Base-by-base conservation (phyloP, 768 basidiomycete genomes). In the Neoboletus magnificus region DNA sequence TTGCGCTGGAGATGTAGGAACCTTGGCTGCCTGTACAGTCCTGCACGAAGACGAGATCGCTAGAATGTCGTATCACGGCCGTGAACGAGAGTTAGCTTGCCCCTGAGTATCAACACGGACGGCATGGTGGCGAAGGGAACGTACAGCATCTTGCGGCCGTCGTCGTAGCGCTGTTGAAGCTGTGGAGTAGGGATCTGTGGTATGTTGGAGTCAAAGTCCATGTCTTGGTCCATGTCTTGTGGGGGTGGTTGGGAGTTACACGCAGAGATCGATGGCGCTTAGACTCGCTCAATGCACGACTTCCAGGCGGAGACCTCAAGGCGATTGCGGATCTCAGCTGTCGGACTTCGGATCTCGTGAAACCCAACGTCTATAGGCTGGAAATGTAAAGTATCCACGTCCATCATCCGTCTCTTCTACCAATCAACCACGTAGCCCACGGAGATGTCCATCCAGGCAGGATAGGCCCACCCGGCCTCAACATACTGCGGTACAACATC, bases 11-110 rank as follows among this genome's bases (percentile, higher is more conserved):
- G 61, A 93, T 93, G 74, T 93, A 93, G 67, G 85, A 88, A 33
- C 89, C 90, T 63, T 93, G 91, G 64, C 88, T 91, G 15, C 93
- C 93, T 8, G 93, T 97, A 72, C 93, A 95, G 74, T 97, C 93
- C 70, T 96, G 91, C 20, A 97, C 83, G 76, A 97, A 97, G 44
- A 94, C 93, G 56, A 97, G 84, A 74, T 97, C 94, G 56, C 91
- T 93, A 69, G 40, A 41, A 44, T 22, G 35, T 44, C 32, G 54
- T 2, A 46, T 36, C 15, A 30, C 41, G 45, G 35, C 36, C 20
- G 41, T 36, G 44, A 36, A 23, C 32, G 40, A 46, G 23, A 16
- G 49, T 69, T 36, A 66, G 65, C 57, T 61, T 47, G 54, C 54
- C 52, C 52, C 62, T 58, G 37, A 52, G 30, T 20, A 48, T 46